Evolutionary conservation across 345 rosid genomes (phyloP), one percentile per base, ranked within the genome.

Genomic region (Garcia nutans): DNA sequence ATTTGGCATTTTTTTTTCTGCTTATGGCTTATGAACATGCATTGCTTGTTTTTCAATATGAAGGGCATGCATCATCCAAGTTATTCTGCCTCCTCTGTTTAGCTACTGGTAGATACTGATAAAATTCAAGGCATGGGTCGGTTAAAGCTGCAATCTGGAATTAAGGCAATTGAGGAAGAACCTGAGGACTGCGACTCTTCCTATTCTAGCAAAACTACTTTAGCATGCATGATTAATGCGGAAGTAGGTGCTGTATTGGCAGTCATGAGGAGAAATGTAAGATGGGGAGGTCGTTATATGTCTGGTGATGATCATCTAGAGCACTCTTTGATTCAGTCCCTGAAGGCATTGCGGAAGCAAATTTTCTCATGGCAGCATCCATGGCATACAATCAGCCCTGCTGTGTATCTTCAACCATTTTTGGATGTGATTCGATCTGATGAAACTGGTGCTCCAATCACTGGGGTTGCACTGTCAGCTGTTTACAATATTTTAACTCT

Each of bases 241-340:
- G 99, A 96, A 83, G 83, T 92, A 70, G 91, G 96, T 84, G 97
- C 97, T 50, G 99, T 96, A 45, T 89, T 96, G 87, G 92, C 99
- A 9, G 91, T 93, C 61, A 93, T 96, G 99, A 89, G 99, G 84
- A 92, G 97, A 88, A 96, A 92, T 84, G 95, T 92, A n/a, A 88
- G 95, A 76, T 96, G 99, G 99, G 97, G 97, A 20, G 95, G 93
- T 77, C 97, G 92, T 61, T 96, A 93, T 68, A 86, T 92, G 88
- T 84, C 97, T 7, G 97, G 97, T 73, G 99, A 96, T 77, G 99
- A 93, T 81, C 98, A 93, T 73, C 84, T 93, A 45, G 99, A 96
- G 67, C 97, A 93, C 80, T 91, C 95, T 41, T 79, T 93, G 81
- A 92, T 96, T 80, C 99, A 89, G 83, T 89, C 97, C 68, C 81